phyloP scores from a whole-genome alignment of 2,329 filamentous ascomycete species.

The Penicillium janthinellum region DNA sequence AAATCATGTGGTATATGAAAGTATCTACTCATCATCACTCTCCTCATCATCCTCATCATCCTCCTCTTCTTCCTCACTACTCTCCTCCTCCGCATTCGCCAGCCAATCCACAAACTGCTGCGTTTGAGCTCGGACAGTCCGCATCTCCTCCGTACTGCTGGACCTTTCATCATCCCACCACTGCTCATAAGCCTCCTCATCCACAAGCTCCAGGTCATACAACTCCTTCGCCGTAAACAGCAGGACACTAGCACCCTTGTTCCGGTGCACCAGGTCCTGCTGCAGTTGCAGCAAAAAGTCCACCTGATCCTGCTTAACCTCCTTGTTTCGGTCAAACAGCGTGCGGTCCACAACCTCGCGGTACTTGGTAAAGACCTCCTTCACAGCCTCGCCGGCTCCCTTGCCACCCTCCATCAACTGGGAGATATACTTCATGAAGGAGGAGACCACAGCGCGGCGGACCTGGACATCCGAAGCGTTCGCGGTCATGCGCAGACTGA shows the following conservation, averaged over 20 bases:
- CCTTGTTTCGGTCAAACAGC: slow-evolving; percentile 58
- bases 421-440: slow-evolving; percentile 79
- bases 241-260: slow-evolving; percentile 68
- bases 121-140: slow-evolving; percentile 70
- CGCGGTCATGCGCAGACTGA: slow-evolving; percentile 84
- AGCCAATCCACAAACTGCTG: slow-evolving; percentile 81
- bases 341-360: slow-evolving; percentile 62
- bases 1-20: neutral
- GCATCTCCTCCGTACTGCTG: slow-evolving; percentile 68
- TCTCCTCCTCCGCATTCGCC: slow-evolving; percentile 72
- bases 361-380: slow-evolving; percentile 64
- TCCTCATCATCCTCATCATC: slow-evolving; percentile 53
- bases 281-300: slow-evolving; percentile 84
- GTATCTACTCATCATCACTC: slow-evolving; percentile 40
- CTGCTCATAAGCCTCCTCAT: slow-evolving; percentile 81
- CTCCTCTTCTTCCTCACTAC: slow-evolving; percentile 67
- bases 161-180: slow-evolving; percentile 85
- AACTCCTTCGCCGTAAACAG: slow-evolving; percentile 80
- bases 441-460: slow-evolving; percentile 79
- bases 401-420: slow-evolving; percentile 64
- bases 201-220: slow-evolving; percentile 79
- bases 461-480: slow-evolving; percentile 90
- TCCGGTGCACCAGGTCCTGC: slow-evolving; percentile 69
- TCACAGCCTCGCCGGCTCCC: slow-evolving; percentile 66
- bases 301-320: slow-evolving; percentile 69